Evolutionary conservation across 1,139 yeast species (phyloP), one percentile per base, ranked within the genome.

Genomic region (Yamadazyma atmosphaerica): DNA sequence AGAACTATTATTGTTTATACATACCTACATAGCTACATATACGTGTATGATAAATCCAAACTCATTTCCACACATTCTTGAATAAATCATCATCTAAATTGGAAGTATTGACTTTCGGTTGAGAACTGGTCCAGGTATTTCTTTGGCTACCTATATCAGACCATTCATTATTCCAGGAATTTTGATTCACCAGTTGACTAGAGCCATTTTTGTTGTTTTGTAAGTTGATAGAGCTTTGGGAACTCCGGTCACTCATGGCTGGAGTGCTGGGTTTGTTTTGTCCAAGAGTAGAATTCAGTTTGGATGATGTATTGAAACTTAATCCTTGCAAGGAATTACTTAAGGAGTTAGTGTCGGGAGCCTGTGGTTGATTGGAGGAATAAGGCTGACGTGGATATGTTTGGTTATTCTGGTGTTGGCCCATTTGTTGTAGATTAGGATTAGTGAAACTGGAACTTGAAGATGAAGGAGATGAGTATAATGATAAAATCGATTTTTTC

Each of bases 401-500:
- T n/a, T n/a, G n/a, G n/a, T n/a, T n/a, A n/a, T n/a, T n/a, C 36
- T 33, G 34, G 13, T 11, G 32, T 12, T 18, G 37, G 10, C 16
- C 6, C 11, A 28, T 15, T 18, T 34, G 41, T 30, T 29, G 44
- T 15, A 36, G 47, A 34, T 47, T 52, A 12, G 58, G 64, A 38
- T 61, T 66, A 25, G 58, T 41, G 40, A 65, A 63, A 34, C 70
- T 61, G 18, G 66, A 56, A n/a, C 58, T 54, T 1, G 73, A 63
- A 1, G 72, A 60, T 2, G 73, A 63, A 11, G 92, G 87, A 2
- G 86, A 76, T 2, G 97, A 84, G 58, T 92, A 92, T 42, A 92
- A 73, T 15, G 97, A 88, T 44, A 92, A 67, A 45, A 92, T 92
- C 1, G 96, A 86, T 63, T 87, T 87, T 57, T 92, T 92, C 59